These are phyloP conservation scores for Elsinoe perseae DNA, from an alignment of 2,329 filamentous ascomycete genomes.

Conservation along the genomic window DNA sequence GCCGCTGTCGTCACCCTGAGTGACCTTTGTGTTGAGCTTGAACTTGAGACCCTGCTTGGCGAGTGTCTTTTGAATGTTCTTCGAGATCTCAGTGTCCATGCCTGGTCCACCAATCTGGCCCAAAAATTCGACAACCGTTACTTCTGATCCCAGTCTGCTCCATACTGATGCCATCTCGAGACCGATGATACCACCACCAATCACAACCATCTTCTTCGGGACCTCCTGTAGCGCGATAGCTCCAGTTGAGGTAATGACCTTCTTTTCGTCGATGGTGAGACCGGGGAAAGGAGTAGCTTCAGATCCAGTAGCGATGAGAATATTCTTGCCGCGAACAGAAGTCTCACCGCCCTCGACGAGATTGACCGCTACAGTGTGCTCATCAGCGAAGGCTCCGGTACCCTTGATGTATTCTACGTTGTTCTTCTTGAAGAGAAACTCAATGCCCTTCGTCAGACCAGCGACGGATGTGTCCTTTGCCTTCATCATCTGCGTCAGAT, in stretches of 20 bases:
- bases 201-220: conserved; percentile 93
- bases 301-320: conserved; percentile 91
- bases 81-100: conserved; percentile 92
- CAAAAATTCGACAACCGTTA: conserved; percentile 95
- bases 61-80: conserved; percentile 84
- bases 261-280: conserved; percentile 93
- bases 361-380: conserved; percentile 85
- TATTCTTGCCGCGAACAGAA: conserved; percentile 85
- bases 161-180: conserved; percentile 97
- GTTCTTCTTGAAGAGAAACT: conserved; percentile 99
- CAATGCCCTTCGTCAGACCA: conserved; percentile 90
- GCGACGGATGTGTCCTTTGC: conserved; percentile 88
- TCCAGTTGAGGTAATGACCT: conserved; percentile 91
- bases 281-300: conserved; percentile 96
- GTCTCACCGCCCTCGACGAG: conserved; percentile 88
- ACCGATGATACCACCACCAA: conserved; percentile 97
- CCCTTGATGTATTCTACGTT: conserved; percentile 97
- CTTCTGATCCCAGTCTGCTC: conserved; percentile 86
- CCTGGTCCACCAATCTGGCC: conserved; percentile 94
- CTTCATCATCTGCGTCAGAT: conserved; percentile 94
- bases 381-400: conserved; percentile 74
- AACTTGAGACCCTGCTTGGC: conserved; percentile 97
- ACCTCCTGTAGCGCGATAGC: conserved; percentile 84
- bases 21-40: conserved; percentile 95
- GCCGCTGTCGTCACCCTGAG: conserved; percentile 70